These are phyloP conservation scores for Beauveria asiatica DNA, from an alignment of 2,329 filamentous ascomycete genomes.

Conservation along the genomic window DNA sequence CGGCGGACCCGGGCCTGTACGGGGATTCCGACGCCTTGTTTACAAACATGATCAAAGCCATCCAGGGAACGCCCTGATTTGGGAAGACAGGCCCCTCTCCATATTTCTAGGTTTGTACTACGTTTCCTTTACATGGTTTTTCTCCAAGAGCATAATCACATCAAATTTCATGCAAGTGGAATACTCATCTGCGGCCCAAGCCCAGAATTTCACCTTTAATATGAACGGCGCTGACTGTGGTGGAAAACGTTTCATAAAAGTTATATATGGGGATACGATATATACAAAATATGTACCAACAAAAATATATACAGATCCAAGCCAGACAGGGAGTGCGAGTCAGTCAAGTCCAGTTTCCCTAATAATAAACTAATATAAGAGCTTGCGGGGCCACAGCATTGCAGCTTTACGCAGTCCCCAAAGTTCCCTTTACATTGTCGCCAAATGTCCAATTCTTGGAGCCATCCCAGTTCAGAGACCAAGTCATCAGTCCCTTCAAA, in stretches of 20 bases:
- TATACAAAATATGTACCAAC: neutral
- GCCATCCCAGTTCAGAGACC: conserved; percentile 30
- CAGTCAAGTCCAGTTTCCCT: neutral
- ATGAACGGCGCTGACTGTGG: too few species aligned
- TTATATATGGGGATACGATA: neutral
- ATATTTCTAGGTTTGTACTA: neutral
- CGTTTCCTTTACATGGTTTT: neutral
- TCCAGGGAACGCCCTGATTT: neutral
- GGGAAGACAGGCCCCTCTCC: neutral
- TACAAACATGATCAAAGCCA: neutral
- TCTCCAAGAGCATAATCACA: neutral
- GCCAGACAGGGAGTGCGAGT: too few species aligned
- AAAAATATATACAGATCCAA: neutral
- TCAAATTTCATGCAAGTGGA: too few species aligned
- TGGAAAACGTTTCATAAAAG: neutral
- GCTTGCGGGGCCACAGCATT: neutral
- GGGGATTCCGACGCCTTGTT: conserved; percentile 10
- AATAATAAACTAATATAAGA: neutral
- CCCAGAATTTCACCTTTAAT: too few species aligned
- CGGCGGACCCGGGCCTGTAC: conserved; percentile 16
- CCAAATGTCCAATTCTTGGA: conserved; percentile 26
- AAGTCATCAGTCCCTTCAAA: conserved; percentile 29
- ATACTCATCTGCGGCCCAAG: too few species aligned
- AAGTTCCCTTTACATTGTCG: conserved; percentile 20
- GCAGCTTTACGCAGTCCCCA: neutral